A percentile compares a stretch with the other conserved stretches of the same genome.
Evolutionary conservation across 371 early-diverging fungal genomes (phyloP).

Genomic region (Mucor indicus): DNA sequence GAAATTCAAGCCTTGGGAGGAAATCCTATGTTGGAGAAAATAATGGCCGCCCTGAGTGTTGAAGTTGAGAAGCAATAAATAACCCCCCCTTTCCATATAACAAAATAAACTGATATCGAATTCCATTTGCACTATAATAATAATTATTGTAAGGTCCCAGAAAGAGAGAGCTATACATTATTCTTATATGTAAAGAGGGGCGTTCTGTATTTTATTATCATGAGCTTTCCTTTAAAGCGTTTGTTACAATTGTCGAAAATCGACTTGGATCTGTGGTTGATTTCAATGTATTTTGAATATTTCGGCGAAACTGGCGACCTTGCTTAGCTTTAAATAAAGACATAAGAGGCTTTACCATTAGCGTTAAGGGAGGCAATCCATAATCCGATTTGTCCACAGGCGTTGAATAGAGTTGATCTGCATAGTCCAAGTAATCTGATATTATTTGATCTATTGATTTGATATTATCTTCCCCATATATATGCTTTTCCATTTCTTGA

Average conservation of each 20-base stretch:
- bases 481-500: conserved; percentile 27
- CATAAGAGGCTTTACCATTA: conserved; percentile 35
- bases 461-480: conserved; percentile 6
- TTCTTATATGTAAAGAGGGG: too few relatives aligned
- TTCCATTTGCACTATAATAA: too few relatives aligned
- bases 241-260: too few relatives aligned
- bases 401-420: conserved; percentile 17
- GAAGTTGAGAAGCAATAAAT: too few relatives aligned
- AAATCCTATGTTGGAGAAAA: conserved; percentile 60
- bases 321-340: conserved; percentile 24
- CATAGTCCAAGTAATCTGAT: conserved; percentile 34
- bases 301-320: conserved; percentile 36
- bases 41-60: conserved; percentile 21
- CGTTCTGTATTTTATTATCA: too few relatives aligned
- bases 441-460: conserved; percentile 38
- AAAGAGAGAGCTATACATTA: too few relatives aligned
- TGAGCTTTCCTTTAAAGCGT: too few relatives aligned
- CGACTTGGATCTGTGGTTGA: conserved; percentile 6
- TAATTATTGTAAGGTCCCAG: too few relatives aligned
- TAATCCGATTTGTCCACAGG: conserved; percentile 2
- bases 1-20: conserved; percentile 77
- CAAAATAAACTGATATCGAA: too few relatives aligned
- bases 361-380: conserved; percentile 29
- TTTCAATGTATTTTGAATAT: conserved; percentile 18
- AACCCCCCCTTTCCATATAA: too few relatives aligned